A percentile compares a stretch with the other conserved stretches of the same genome.
Conservation (phyloP, 140 eudicot genomes). For the Stevia rebaudiana region DNA sequence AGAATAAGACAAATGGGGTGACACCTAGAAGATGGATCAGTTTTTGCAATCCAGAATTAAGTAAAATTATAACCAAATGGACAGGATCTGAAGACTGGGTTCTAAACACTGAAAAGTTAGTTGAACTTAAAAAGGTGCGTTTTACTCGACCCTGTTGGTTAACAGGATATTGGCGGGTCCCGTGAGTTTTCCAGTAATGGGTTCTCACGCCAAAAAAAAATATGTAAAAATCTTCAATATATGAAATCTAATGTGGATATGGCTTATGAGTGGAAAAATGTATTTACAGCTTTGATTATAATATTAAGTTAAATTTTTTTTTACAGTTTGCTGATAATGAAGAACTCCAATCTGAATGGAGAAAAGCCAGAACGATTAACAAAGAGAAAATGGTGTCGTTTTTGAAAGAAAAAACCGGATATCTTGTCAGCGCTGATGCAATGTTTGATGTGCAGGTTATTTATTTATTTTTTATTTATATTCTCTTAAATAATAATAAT, state of each 20-base stretch:
- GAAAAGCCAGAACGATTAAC: constrained; percentile 64
- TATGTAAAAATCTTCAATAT: neutral
- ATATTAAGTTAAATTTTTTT: no score
- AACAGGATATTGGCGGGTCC: neutral
- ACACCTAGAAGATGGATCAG: constrained; percentile 95
- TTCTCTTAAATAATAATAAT: neutral
- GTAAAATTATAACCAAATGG: constrained; percentile 85
- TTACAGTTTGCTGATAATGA: constrained; percentile 77
- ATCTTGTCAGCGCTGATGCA: constrained; percentile 81
- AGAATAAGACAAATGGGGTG: constrained; percentile 95
- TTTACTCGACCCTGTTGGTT: neutral
- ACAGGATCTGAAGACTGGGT: constrained; percentile 86
- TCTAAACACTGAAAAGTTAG: constrained; percentile 71
- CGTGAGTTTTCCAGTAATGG: neutral
- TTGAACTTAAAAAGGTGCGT: constrained; percentile 62
- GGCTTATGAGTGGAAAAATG: neutral
- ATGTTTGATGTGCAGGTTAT: constrained; percentile 96
- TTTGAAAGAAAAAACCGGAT: constrained; percentile 81
- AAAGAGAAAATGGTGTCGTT: constrained; percentile 64
- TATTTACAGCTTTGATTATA: neutral
- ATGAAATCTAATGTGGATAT: neutral
- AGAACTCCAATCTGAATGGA: constrained; percentile 90
- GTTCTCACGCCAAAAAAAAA: neutral
- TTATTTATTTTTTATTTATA: neutral
- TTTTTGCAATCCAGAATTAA: constrained; percentile 84